phyloP scores from a whole-genome alignment of 2,329 filamentous ascomycete genomes.

The Mycocentrospora acerina region DNA sequence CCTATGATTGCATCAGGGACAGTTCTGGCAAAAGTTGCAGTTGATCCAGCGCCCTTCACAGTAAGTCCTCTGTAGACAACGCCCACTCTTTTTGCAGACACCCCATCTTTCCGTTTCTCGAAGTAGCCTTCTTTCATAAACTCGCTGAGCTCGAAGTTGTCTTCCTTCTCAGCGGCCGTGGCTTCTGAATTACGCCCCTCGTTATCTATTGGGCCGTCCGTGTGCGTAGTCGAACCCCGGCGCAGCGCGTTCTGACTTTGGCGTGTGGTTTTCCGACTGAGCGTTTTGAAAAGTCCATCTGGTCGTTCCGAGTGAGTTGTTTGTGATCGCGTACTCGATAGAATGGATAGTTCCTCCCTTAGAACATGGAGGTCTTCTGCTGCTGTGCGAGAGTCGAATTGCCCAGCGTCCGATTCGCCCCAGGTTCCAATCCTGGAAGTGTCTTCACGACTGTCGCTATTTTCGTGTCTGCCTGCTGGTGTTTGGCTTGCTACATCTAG shows the following conservation, averaged over 20 bases:
- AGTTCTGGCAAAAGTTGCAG: constrained; percentile 68
- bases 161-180: constrained; percentile 50
- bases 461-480: constrained; percentile 10
- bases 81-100: constrained; percentile 74
- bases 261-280: constrained; percentile 32
- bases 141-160: constrained; percentile 66
- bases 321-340: constrained; percentile 49
- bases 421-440: constrained; percentile 53
- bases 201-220: constrained; percentile 16
- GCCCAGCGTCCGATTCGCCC: constrained; percentile 63
- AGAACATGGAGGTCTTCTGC: constrained; percentile 63
- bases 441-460: constrained; percentile 25
- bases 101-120: constrained; percentile 68
- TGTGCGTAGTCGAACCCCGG: constrained; percentile 14
- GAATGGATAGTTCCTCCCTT: constrained; percentile 55
- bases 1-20: constrained; percentile 73
- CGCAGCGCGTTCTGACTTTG: constrained; percentile 11
- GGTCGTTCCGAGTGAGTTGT: constrained; percentile 22
- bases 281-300: constrained; percentile 24
- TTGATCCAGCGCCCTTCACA: constrained; percentile 69
- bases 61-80: constrained; percentile 76
- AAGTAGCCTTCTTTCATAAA: constrained; percentile 76
- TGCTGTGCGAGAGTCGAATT: constrained; percentile 54
- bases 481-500: constrained; percentile 20
- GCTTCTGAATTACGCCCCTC: constrained; percentile 26